Evolutionary conservation across 2,329 filamentous ascomycete genomes (phyloP), one percentile per base, ranked within the genome.

Genomic region (Aureobasidium uvarum): DNA sequence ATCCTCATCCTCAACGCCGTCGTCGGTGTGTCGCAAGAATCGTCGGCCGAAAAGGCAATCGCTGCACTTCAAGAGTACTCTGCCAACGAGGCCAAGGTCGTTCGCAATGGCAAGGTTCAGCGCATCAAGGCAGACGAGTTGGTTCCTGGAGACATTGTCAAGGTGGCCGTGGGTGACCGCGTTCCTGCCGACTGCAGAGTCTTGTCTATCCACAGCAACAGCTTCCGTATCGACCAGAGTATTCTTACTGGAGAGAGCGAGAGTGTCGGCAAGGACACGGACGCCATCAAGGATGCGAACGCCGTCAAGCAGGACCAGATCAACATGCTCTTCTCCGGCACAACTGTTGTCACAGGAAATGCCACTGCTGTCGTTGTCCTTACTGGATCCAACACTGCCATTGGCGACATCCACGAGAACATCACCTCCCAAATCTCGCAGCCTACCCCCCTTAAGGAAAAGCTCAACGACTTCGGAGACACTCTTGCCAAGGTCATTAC

Each of bases 281-380:
- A 76, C 3, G 81, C 84, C 6, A 82, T 98, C 70, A 81, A 85
- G 71, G 95, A 98, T 74, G 81, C 84, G 52, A 88, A 90, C 78
- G 93, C 94, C 51, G 96, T 99, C 71, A 92, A 96, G 80, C 95
- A 99, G 81, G 95, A 99, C 76, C 95, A 98, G 81, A 81, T 90
- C 81, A 99, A 99, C 78, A 97, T 96, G 86, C 84, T 99, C 67
- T 99, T 99, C 80, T 99, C 96, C 1, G 96, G 96, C 72, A 99
- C 96, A 6, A 98, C 95, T 3, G 92, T 99, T 20, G 94, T 97
- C 23, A 96, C 90, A 69, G 95, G 95, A 68, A 91, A 94, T 76
- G 96, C 95, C 59, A 93, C 86, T 72, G 95, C 95, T 50, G 81
- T 98, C 62, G 95, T 99, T 31, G 93, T 92, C 68, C 79, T 96